Evolutionary conservation across 345 rosid species (phyloP).

Genomic region (Reutealis trisperma): DNA sequence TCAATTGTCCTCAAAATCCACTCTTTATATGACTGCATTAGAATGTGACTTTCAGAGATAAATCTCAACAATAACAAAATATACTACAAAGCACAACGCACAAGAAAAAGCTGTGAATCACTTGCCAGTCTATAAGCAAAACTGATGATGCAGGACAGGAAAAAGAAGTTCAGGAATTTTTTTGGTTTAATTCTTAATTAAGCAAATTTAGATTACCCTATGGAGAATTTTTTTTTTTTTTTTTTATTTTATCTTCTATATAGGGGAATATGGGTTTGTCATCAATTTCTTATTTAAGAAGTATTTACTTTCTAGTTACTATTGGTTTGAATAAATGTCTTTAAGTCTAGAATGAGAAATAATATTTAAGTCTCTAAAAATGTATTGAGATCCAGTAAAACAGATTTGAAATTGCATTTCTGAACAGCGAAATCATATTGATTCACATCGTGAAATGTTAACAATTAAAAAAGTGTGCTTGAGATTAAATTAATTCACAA

Average conservation of each 20-base stretch:
- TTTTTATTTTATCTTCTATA: neutral
- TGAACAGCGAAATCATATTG: too few relatives aligned
- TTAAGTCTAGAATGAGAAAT: too few relatives aligned
- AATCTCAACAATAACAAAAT: neutral
- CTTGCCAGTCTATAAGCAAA: constrained; percentile 7
- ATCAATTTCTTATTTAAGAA: too few relatives aligned
- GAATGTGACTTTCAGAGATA: constrained; percentile 6
- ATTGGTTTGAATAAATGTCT: too few relatives aligned
- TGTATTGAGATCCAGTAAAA: too few relatives aligned
- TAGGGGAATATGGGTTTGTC: neutral
- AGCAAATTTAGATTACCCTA: too few relatives aligned
- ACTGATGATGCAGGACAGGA: neutral
- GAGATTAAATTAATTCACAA: too few relatives aligned
- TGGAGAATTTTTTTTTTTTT: neutral
- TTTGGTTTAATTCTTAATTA: neutral
- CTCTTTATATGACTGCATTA: constrained; percentile 60
- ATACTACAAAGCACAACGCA: neutral
- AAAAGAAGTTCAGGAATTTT: neutral
- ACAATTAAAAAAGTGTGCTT: too few relatives aligned
- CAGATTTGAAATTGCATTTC: neutral
- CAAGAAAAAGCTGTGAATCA: neutral
- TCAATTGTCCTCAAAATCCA: constrained; percentile 74
- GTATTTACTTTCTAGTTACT: too few relatives aligned
- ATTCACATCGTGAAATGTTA: neutral
- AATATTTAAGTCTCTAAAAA: too few relatives aligned